Base-by-base conservation (phyloP, 2,329 filamentous ascomycete genomes). In the Seiridium unicorne region DNA sequence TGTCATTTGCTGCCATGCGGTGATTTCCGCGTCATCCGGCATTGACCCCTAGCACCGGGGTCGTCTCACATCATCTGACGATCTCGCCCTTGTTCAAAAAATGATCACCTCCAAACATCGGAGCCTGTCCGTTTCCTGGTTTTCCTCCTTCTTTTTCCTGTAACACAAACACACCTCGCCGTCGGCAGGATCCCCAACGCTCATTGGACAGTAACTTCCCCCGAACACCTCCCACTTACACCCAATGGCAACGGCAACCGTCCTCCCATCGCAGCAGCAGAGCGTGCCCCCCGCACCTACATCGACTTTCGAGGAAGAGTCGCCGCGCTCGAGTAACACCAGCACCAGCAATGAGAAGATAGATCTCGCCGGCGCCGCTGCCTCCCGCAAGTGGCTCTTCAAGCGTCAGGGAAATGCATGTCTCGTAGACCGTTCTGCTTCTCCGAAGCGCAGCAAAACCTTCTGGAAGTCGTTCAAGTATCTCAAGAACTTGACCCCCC, bases 381-480 rank as follows among this genome's bases (percentile, higher is more conserved):
- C 63, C 32, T 32, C 40, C 26, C 58, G 40, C 57, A 65, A 64
- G 61, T 3, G 40, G 44, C 34, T 9, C 51, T 60, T 26, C 56
- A 63, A 61, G 36, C 38, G 64, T 51, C 62, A 61, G 31, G 48
- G 60, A 13, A 63, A 59, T 18, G 51, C 44, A 18, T 64, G 62
- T 26, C 64, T 73, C 36, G 68, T 77, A 10, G 76, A 80, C 63
- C 78, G 78, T 18, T 76, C 80, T 2, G 79, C 75, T 6, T 77
- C 77, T 3, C 73, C 80, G 3, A 80, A 80, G 63, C 76, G 81
- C 44, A 74, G 78, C 69, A 81, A 78, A 71, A 82, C 77, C 1
- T 82, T 84, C 61, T 73, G 79, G 70, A 73, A 72, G 55, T 76
- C 81, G 4, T 83, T 83, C 73, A 79, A 77, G 62, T 79, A 81